A percentile compares a stretch with the other conserved stretches of the same genome.
phyloP scores from a whole-genome alignment of 768 basidiomycete species.

The Boletus huronensis region DNA sequence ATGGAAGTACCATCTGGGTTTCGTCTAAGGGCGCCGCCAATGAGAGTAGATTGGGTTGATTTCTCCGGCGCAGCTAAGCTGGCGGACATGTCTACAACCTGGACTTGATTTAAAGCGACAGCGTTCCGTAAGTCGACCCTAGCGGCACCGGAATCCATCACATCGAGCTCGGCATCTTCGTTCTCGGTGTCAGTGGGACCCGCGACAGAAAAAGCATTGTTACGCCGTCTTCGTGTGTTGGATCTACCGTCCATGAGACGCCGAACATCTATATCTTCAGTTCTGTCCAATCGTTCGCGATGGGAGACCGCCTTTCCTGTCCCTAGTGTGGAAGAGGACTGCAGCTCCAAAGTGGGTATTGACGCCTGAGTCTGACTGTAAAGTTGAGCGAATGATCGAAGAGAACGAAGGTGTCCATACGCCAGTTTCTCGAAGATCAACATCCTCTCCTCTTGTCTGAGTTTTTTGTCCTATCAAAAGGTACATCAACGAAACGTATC shows the following conservation, averaged over 20 bases:
- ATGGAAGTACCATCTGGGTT: constrained; percentile 60
- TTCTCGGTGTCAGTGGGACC: constrained; percentile 28
- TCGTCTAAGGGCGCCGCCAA: constrained; percentile 65
- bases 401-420: constrained; percentile 41
- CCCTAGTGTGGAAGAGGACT: constrained; percentile 82
- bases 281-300: constrained; percentile 53
- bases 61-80: constrained; percentile 11
- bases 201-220: constrained; percentile 22
- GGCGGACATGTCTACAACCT: constrained; percentile 16
- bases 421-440: constrained; percentile 76
- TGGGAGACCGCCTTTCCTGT: constrained; percentile 64
- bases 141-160: constrained; percentile 21
- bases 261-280: constrained; percentile 58
- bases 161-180: constrained; percentile 34
- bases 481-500: not conserved
- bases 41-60: constrained; percentile 30
- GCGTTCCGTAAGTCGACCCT: constrained; percentile 10
- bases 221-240: constrained; percentile 48
- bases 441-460: constrained; percentile 84
- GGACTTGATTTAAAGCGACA: not conserved
- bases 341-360: constrained; percentile 55
- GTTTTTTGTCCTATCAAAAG: constrained; percentile 71
- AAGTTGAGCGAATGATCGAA: constrained; percentile 11
- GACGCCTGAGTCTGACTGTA: constrained; percentile 74
- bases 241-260: constrained; percentile 47